Base-by-base conservation (phyloP, 306 rosid genomes). In the Cucumis hystrix region DNA sequence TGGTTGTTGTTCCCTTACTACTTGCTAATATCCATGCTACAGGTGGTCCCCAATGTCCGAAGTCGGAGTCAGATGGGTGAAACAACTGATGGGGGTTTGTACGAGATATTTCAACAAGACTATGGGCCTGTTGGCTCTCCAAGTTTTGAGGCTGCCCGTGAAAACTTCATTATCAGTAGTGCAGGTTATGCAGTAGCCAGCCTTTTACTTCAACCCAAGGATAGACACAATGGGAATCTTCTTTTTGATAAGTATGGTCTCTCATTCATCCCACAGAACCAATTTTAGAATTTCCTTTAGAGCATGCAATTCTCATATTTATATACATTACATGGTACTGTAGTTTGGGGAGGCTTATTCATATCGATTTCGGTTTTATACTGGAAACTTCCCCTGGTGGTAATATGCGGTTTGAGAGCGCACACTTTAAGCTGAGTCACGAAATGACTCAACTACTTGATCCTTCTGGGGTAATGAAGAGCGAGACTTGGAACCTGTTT, bases 31-130 rank as follows among this genome's bases (percentile, higher is more conserved):
- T 30, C 71, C 64, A 21, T 58, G 54, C 82, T 80, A 49, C 90
- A 95, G 98, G 98, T 95, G 71, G 97, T 95, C 81, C 98, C 97
- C 56, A 89, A 92, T 79, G 81, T 92, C 9, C 92, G 97, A 39
- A 95, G 97, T 80, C 82, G 97, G 89, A 93, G 98, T 84, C 98
- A 95, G 87, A 95, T 95, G 98, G 98, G 98, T 56, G 98, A 95
- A 86, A 92, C 94, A 41, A 95, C 98, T 16, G 98, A 95, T 79
- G 98, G 98, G 60, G 98, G 98, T 65, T 86, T 95, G 88, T 86
- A 88, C 63, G 98, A 95, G 91, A 90, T 95, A 82, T 95, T 95
- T 84, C 97, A 95, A 72, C 98, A 95, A 82, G 98, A 93, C 82
- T 90, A 80, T 1, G 97, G 98, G 25, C 95, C 98, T 80, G 98